Evolutionary conservation across 345 rosid genomes (phyloP).

Genomic region (Arabis alpina): DNA sequence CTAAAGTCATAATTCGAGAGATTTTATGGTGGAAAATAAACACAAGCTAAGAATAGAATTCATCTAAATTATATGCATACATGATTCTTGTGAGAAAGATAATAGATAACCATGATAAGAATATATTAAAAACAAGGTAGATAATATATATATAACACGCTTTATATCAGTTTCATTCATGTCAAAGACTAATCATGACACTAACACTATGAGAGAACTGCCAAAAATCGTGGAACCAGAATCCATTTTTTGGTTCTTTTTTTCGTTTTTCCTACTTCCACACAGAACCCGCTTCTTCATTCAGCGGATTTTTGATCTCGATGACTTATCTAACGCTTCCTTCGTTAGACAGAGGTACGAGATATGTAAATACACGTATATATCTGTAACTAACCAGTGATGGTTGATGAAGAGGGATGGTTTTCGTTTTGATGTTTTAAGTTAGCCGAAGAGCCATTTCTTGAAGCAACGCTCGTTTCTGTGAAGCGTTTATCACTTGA

Average conservation of each 20-base stretch:
- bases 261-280: constrained; percentile 26
- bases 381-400: constrained; percentile 24
- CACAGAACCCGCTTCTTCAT: constrained; percentile 27
- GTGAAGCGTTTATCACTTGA: constrained; percentile 79
- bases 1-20: background rate
- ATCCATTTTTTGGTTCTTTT: constrained; percentile 27
- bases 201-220: constrained; percentile 28
- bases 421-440: constrained; percentile 38
- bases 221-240: constrained; percentile 41
- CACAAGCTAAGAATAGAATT: constrained; percentile 13
- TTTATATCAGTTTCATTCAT: constrained; percentile 30
- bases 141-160: constrained; percentile 14
- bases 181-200: too few species aligned
- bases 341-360: background rate
- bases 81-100: constrained; percentile 1
- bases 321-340: constrained; percentile 7
- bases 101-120: too few species aligned
- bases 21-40: background rate
- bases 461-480: constrained; percentile 92
- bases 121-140: background rate
- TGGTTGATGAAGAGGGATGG: constrained; percentile 26
- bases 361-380: constrained; percentile 20
- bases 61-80: background rate
- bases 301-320: constrained; percentile 4
- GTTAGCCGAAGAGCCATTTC: constrained; percentile 93